A percentile compares a stretch with the other conserved stretches of the same genome.
phyloP scores from a whole-genome alignment of 2,329 filamentous ascomycete species.

The Clonostachys solani region DNA sequence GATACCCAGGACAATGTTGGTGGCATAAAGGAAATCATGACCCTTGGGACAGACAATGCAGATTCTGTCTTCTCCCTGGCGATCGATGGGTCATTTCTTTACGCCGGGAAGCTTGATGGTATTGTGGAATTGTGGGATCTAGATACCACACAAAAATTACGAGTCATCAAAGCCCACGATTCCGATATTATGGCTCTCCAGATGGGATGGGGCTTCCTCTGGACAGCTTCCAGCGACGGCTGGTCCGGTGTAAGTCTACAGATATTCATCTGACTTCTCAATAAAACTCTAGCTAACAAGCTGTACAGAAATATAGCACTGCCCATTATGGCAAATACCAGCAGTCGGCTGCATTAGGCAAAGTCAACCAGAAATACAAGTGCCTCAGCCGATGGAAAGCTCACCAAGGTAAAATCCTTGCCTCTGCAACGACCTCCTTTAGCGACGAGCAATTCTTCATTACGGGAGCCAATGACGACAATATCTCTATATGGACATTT shows the following conservation, averaged over 20 bases:
- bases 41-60: slow-evolving; percentile 55
- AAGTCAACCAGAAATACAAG: slow-evolving; percentile 76
- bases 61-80: slow-evolving; percentile 72
- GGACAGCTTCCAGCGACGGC: slow-evolving; percentile 88
- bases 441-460: slow-evolving; percentile 79
- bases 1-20: slow-evolving; percentile 41
- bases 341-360: slow-evolving; percentile 34
- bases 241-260: slow-evolving; percentile 64
- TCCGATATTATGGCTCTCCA: slow-evolving; percentile 84
- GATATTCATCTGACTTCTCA: background rate
- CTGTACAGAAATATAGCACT: slow-evolving; percentile 57
- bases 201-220: slow-evolving; percentile 79
- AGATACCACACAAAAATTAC: slow-evolving; percentile 84
- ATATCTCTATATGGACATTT: slow-evolving; percentile 84
- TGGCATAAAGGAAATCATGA: slow-evolving; percentile 66
- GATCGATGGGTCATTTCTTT: slow-evolving; percentile 87
- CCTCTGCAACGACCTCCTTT: slow-evolving; percentile 71
- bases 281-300: background rate
- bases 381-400: slow-evolving; percentile 75
- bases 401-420: slow-evolving; percentile 81
- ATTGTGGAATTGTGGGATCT: slow-evolving; percentile 96
- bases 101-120: slow-evolving; percentile 82
- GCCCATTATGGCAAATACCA: slow-evolving; percentile 58
- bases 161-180: slow-evolving; percentile 77
- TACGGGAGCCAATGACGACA: slow-evolving; percentile 90